These are phyloP conservation scores for Acacia confusa DNA, from an alignment of 306 rosid species.

Conservation along the genomic window DNA sequence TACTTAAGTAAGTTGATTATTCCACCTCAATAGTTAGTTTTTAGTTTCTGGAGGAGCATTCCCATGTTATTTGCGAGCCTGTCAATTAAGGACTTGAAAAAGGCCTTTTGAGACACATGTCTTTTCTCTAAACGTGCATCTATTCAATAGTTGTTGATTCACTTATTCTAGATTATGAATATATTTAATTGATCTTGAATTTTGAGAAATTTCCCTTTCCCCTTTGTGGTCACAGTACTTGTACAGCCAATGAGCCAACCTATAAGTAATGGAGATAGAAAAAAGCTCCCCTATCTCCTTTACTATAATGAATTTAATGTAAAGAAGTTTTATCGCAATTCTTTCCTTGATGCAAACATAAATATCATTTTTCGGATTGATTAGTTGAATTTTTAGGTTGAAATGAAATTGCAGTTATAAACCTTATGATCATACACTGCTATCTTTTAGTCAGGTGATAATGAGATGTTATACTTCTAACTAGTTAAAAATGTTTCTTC, in stretches of 20 bases:
- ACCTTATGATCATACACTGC: not conserved
- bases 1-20: not conserved
- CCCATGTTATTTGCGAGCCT: not conserved
- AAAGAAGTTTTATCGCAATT: not conserved
- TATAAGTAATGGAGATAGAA: not conserved
- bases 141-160: not conserved
- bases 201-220: not conserved
- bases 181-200: not conserved
- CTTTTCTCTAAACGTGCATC: not conserved
- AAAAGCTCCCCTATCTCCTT: slow-evolving; percentile 5
- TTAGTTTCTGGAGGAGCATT: not conserved
- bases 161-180: not conserved
- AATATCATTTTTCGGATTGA: slow-evolving; percentile 13
- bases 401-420: not conserved
- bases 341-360: not conserved
- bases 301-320: not conserved
- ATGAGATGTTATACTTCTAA: not conserved
- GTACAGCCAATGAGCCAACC: not conserved
- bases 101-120: not conserved
- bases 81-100: not conserved
- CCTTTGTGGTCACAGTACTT: not conserved
- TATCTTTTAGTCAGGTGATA: slow-evolving; percentile 4
- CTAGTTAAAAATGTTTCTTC: not conserved
- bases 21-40: not conserved
- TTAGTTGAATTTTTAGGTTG: slow-evolving; percentile 9